phyloP scores from a whole-genome alignment of 441 rosid species.

The Populus hybrid region DNA sequence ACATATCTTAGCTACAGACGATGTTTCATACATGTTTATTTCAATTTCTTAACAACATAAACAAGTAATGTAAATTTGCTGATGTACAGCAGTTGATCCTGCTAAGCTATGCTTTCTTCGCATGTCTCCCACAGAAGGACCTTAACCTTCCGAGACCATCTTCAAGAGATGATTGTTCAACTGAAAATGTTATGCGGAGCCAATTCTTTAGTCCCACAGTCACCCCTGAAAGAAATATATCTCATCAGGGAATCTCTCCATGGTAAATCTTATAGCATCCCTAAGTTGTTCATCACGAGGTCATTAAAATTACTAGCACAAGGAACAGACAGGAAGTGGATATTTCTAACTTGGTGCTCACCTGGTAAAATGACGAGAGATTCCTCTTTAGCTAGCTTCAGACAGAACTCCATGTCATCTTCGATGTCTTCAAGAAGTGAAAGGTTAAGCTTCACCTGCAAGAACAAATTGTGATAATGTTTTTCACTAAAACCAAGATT shows the following conservation, averaged over 20 bases:
- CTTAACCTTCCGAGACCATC: conserved; percentile 58
- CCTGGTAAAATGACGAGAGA: conserved; percentile 49
- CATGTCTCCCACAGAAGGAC: conserved; percentile 58
- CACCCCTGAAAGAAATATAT: conserved; percentile 36
- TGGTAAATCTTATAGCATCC: background rate
- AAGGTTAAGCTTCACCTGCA: conserved; percentile 43
- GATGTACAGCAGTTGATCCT: background rate
- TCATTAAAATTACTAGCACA: background rate
- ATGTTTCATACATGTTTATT: background rate
- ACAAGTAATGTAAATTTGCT: background rate
- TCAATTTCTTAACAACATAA: background rate
- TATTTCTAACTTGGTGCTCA: conserved; percentile 8
- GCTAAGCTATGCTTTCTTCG: conserved; percentile 27
- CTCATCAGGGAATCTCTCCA: conserved; percentile 26
- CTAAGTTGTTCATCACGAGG: background rate
- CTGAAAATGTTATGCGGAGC: conserved; percentile 64
- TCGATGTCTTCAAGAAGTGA: conserved; percentile 42
- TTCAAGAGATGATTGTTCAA: conserved; percentile 49
- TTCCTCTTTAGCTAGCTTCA: conserved; percentile 58
- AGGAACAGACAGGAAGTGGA: background rate
- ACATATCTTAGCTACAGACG: background rate
- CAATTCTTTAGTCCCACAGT: conserved; percentile 67
- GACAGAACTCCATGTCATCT: conserved; percentile 58
- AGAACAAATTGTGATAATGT: background rate
- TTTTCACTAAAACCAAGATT: background rate